A percentile compares a stretch with the other conserved stretches of the same genome.
phyloP scores from a whole-genome alignment of 805 yeast genomes.

The Cyberlindnera petersonii region DNA sequence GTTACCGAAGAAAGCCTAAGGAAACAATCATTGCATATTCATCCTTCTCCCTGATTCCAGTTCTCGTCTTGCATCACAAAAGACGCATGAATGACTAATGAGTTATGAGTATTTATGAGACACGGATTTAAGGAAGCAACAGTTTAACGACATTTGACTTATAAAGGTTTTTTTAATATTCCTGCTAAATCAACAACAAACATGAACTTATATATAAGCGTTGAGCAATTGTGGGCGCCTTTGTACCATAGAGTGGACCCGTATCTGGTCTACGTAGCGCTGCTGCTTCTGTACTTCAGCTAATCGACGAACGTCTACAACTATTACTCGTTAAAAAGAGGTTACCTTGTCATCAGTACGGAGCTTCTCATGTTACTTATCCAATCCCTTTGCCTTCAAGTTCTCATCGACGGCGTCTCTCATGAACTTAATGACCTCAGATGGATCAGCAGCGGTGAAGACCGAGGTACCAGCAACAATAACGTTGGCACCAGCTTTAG shows the following conservation, averaged over 20 bases:
- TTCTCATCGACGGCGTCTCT: constrained; percentile 55
- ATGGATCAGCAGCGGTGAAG: constrained; percentile 79
- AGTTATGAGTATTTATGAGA: constrained; percentile 3
- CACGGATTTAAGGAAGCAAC: constrained; percentile 5
- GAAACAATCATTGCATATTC: too few species aligned
- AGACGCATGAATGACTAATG: background rate
- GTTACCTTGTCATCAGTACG: too few species aligned
- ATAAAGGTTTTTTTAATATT: background rate
- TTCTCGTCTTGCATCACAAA: background rate
- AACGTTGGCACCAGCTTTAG: constrained; percentile 97
- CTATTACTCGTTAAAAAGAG: too few species aligned
- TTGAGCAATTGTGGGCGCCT: too few species aligned
- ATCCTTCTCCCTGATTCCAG: too few species aligned
- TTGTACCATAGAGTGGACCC: too few species aligned
- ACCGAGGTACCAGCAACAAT: constrained; percentile 97
- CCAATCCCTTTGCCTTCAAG: constrained; percentile 41
- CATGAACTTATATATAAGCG: too few species aligned
- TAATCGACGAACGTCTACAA: too few species aligned
- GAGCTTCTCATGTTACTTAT: constrained; percentile 3
- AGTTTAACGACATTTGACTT: constrained; percentile 5
- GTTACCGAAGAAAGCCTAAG: background rate
- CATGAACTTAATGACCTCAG: constrained; percentile 65
- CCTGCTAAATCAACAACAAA: too few species aligned
- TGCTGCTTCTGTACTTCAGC: too few species aligned
- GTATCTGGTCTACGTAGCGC: too few species aligned